Base-by-base conservation (phyloP, 768 basidiomycete species). In the Lentinula sp. region DNA sequence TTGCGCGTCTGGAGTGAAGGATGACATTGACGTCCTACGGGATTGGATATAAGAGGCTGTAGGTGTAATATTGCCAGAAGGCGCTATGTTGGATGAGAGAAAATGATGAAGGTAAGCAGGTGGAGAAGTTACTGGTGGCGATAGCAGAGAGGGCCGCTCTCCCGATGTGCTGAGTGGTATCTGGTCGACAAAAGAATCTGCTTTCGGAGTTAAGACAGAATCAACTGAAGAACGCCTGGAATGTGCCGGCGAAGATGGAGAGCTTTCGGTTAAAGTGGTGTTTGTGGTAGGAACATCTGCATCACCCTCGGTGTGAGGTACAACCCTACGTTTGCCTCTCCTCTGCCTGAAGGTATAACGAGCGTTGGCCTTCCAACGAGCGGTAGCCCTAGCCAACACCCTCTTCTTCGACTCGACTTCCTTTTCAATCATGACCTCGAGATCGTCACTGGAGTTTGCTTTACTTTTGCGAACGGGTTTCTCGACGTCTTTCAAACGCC, bases 341-440 rank as follows among this genome's bases (percentile, higher is more conserved):
- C 90, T 78, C 53, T 84, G 82, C 41, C 87, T 81, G 7, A 84
- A 83, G n/a, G 82, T 74, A 60, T 82, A 77, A 32, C 84, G 82
- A 9, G 83, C 79, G 57, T 85, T 85, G 2, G 81, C 82, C 64
- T 78, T 84, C 90, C 90, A 92, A 48, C 86, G 80, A 7, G 84
- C 84, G 1, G 82, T 84, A 2, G 88, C 88, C 62, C 74, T 79
- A 0, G 80, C 78, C 88, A 87, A 90, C 52, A 85, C 66, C 65
- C 81, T 84, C 69, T 86, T 81, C 63, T 82, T 82, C 4, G 69
- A 68, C 57, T 77, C 81, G 7, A 72, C 69, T 51, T 84, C 82
- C 62, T 76, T 79, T 62, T 84, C 80, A 9, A 70, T 62, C 45
- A 72, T 70, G 5, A 64, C 69, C 49, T 43, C 23, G 16, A 59